A percentile compares a stretch with the other conserved stretches of the same genome.
phyloP scores from a whole-genome alignment of 768 basidiomycete species.

The Serendipita vermifera region DNA sequence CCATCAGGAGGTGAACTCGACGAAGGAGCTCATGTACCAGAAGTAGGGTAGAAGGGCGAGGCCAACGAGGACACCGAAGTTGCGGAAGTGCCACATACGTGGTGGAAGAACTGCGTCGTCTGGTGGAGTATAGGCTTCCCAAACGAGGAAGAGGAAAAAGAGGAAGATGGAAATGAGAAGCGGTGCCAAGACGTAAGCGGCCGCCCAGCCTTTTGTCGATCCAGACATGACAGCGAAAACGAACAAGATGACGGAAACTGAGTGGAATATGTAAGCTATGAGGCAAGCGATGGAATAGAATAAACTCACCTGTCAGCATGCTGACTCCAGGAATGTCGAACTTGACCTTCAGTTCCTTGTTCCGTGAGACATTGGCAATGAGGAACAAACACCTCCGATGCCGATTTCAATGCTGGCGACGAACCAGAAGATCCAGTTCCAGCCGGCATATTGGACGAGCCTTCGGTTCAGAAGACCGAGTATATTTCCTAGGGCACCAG shows the following conservation, averaged over 20 bases:
- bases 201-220: constrained; percentile 37
- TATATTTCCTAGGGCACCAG: constrained; percentile 35
- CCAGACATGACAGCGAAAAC: constrained; percentile 31
- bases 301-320: too few species aligned
- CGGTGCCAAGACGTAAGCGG: constrained; percentile 32
- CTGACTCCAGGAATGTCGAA: constrained; percentile 4
- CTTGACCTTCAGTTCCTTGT: not conserved
- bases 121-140: constrained; percentile 31
- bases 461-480: constrained; percentile 34
- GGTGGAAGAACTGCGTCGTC: constrained; percentile 26
- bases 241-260: constrained; percentile 25
- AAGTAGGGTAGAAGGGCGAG: constrained; percentile 25
- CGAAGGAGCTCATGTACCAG: not conserved
- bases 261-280: too few species aligned
- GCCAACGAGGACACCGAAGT: constrained; percentile 26
- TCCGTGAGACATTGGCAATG: constrained; percentile 23
- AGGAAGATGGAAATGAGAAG: constrained; percentile 34
- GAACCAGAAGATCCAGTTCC: constrained; percentile 41
- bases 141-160: constrained; percentile 35
- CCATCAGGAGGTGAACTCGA: constrained; percentile 2
- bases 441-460: constrained; percentile 29
- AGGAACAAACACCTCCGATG: constrained; percentile 24
- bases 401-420: constrained; percentile 28
- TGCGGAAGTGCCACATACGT: constrained; percentile 12
- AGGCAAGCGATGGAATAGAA: too few species aligned